These are phyloP conservation scores for Mrakia frigida DNA, from an alignment of 768 basidiomycete genomes.

Conservation along the genomic window DNA sequence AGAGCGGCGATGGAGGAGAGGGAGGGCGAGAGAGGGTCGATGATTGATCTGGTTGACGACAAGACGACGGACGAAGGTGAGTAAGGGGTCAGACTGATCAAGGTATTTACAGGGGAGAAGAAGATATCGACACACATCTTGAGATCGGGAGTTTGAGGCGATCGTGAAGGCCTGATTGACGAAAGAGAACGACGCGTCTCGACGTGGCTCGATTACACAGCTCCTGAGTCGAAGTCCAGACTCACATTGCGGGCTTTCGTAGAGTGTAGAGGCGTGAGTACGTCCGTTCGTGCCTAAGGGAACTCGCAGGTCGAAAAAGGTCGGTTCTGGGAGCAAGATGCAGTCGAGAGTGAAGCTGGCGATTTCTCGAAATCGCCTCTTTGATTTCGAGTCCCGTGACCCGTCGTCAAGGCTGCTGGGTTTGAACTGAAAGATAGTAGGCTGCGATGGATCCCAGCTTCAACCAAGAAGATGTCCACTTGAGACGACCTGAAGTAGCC, in stretches of 20 bases:
- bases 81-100: background rate
- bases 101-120: background rate
- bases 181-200: no score
- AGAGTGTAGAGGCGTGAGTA: no score
- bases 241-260: no score
- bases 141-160: no score
- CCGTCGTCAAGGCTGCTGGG: background rate
- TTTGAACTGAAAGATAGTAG: background rate
- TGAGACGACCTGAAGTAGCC: no score
- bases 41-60: background rate
- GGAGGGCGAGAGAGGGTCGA: background rate
- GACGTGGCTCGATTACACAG: no score
- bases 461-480: no score
- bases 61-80: background rate
- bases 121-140: background rate
- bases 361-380: background rate
- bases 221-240: no score
- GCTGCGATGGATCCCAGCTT: no score
- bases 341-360: background rate
- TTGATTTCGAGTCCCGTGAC: background rate
- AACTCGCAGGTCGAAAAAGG: background rate
- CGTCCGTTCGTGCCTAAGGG: no score
- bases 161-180: no score
- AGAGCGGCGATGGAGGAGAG: slow-evolving; percentile 16
- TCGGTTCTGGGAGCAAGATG: background rate